These are phyloP conservation scores for Trichoderma oligosporum DNA, from an alignment of 2,329 filamentous ascomycete genomes.

Conservation along the genomic window DNA sequence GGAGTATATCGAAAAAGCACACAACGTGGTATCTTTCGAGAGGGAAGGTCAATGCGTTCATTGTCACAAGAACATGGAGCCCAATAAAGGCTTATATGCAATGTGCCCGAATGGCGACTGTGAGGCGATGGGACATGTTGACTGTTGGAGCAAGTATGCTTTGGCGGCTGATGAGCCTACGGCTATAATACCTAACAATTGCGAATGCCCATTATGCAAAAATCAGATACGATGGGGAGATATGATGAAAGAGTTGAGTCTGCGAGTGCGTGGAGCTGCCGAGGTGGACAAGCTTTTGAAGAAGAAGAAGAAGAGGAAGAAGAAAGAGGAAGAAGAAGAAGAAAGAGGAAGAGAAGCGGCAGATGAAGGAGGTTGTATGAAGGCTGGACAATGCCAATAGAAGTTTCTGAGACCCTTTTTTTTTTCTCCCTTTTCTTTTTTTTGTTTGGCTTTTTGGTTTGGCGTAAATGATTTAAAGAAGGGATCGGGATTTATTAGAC, in stretches of 20 bases:
- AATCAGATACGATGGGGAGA: constrained; percentile 64
- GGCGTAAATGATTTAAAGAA: no score
- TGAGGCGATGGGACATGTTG: constrained; percentile 55
- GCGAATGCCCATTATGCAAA: constrained; percentile 68
- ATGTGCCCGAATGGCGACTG: constrained; percentile 54
- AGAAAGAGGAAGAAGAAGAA: constrained; percentile 48
- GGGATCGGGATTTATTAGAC: no score
- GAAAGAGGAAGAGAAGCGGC: constrained; percentile 39
- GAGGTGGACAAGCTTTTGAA: constrained; percentile 68
- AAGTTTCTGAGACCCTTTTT: no score
- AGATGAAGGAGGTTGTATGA: constrained; percentile 26
- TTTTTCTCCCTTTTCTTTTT: no score
- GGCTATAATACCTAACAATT: constrained; percentile 62
- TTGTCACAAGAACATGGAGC: constrained; percentile 45
- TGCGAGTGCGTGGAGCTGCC: constrained; percentile 66
- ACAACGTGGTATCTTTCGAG: constrained; percentile 53
- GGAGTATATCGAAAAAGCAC: constrained; percentile 53
- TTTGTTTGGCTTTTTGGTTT: no score
- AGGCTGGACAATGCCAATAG: background rate
- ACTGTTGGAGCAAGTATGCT: constrained; percentile 56
- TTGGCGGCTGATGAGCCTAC: constrained; percentile 37
- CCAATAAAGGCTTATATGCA: constrained; percentile 51
- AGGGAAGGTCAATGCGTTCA: constrained; percentile 53
- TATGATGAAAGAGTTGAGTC: constrained; percentile 76
- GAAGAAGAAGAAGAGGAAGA: constrained; percentile 38